A percentile compares a stretch with the other conserved stretches of the same genome.
Conservation (phyloP, 305 asterid species). For the Solanum hybrid region DNA sequence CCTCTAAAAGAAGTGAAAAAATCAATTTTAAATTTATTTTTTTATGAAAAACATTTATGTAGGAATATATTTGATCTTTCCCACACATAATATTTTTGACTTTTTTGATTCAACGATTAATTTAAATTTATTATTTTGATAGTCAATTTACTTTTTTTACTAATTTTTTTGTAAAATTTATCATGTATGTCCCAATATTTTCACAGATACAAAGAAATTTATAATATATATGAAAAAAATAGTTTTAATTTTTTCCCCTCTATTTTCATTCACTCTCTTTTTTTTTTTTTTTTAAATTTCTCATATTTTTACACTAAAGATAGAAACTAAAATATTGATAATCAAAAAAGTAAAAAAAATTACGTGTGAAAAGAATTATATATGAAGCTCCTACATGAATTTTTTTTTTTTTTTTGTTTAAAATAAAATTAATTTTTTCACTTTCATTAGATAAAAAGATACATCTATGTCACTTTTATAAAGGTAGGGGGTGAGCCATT, state of each 20-base stretch:
- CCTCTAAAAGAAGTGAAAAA: neutral
- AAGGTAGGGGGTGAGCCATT: neutral
- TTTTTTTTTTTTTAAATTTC: too few relatives aligned
- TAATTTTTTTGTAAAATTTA: too few relatives aligned
- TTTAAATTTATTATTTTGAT: too few relatives aligned
- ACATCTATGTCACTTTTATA: neutral
- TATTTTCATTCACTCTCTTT: neutral
- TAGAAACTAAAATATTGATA: too few relatives aligned
- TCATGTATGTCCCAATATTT: neutral
- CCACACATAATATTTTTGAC: neutral
- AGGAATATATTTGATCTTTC: neutral
- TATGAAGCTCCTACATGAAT: too few relatives aligned
- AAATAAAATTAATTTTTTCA: neutral
- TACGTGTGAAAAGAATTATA: too few relatives aligned
- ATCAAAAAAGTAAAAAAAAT: neutral
- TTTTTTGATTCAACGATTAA: too few relatives aligned
- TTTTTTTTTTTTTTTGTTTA: too few relatives aligned
- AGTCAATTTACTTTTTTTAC: too few relatives aligned
- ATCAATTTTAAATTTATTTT: too few relatives aligned
- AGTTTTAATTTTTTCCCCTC: neutral
- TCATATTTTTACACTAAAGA: neutral
- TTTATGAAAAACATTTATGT: neutral
- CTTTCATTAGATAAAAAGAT: neutral
- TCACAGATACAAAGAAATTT: neutral
- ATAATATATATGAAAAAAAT: too few relatives aligned